These are phyloP conservation scores for Akebia trifoliata DNA, from an alignment of 164 flowering plant genomes.

Conservation along the genomic window DNA sequence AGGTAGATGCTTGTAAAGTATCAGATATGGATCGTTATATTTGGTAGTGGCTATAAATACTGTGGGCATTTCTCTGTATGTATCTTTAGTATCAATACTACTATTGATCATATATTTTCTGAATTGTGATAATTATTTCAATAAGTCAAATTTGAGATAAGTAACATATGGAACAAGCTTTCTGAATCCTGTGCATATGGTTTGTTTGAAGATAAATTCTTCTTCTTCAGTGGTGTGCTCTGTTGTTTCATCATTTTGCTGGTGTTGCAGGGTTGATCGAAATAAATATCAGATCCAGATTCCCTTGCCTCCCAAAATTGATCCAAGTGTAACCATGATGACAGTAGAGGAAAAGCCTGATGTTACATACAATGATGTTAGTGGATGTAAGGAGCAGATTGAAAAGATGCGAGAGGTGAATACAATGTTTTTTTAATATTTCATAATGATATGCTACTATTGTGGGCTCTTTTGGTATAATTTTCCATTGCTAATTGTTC, in stretches of 20 bases:
- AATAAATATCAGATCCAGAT: constrained; percentile 95
- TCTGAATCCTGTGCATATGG: neutral
- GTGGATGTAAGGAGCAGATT: constrained; percentile 98
- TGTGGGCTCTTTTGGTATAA: no score
- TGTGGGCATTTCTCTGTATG: no score
- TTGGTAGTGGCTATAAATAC: no score
- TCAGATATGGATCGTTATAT: no score
- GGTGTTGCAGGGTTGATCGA: constrained; percentile 97
- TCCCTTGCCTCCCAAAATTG: constrained; percentile 95
- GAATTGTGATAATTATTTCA: no score
- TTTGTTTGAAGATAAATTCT: neutral
- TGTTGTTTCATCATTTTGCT: no score
- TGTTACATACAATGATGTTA: constrained; percentile 97
- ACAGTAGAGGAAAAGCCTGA: constrained; percentile 98
- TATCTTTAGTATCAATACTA: no score
- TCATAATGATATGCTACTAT: neutral
- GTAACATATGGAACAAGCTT: no score
- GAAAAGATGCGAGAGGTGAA: constrained; percentile 96
- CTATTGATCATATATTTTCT: no score
- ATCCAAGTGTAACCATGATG: constrained; percentile 99
- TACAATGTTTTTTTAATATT: neutral
- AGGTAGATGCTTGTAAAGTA: no score
- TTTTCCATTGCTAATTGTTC: no score
- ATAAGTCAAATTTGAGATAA: no score
- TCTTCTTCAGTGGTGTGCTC: neutral